These are phyloP conservation scores for Erucastrum elatum DNA, from an alignment of 345 rosid species.

Conservation along the genomic window DNA sequence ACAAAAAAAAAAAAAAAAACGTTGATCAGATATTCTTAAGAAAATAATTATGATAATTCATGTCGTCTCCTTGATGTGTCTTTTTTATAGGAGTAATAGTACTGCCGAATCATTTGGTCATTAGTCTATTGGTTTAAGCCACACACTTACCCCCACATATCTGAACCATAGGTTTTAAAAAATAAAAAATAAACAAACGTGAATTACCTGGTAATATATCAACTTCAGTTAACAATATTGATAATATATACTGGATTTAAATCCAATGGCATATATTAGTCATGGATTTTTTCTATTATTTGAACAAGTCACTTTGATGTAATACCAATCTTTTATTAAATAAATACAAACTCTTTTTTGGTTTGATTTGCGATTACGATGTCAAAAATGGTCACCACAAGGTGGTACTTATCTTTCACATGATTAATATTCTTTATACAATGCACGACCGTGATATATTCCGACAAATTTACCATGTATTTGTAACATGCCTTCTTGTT, in stretches of 20 bases:
- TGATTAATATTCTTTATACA: constrained; percentile 15
- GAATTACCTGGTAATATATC: neutral
- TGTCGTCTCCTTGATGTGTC: neutral
- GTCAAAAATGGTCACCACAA: constrained; percentile 1
- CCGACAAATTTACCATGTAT: constrained; percentile 17
- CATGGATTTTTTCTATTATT: neutral
- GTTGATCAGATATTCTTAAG: neutral
- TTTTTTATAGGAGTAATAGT: neutral
- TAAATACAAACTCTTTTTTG: neutral
- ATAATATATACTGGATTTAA: neutral
- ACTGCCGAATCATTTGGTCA: neutral
- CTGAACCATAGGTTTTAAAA: neutral
- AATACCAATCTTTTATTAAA: neutral
- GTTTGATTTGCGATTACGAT: neutral
- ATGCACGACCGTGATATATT: constrained; percentile 22
- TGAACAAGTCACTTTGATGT: neutral
- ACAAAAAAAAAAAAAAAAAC: too few relatives aligned
- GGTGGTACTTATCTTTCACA: constrained; percentile 17
- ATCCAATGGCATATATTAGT: neutral
- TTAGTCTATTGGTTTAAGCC: neutral
- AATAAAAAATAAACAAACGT: neutral
- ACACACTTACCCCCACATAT: neutral
- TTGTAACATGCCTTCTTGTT: constrained; percentile 19
- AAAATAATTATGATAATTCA: neutral
- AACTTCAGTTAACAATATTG: neutral